Evolutionary conservation across 164 flowering plant species (phyloP).

Genomic region (Umbellularia californica): DNA sequence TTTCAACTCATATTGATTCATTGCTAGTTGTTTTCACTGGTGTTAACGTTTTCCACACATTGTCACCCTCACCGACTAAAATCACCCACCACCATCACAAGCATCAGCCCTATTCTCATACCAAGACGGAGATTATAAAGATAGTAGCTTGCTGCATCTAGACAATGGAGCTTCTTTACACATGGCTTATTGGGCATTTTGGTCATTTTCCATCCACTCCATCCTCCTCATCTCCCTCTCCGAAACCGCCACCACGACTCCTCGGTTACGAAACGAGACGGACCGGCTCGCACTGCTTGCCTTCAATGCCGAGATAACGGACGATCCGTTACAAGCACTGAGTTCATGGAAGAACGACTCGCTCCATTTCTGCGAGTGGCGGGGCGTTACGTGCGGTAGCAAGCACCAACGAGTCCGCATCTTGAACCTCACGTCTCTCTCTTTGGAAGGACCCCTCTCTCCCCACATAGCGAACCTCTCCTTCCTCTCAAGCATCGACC

Average conservation of each 20-base stretch:
- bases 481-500: slow-evolving; percentile 27
- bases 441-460: slow-evolving; percentile 26
- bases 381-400: background rate
- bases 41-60: too few relatives aligned
- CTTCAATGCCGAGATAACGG: too few relatives aligned
- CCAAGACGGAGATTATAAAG: too few relatives aligned
- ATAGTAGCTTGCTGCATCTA: too few relatives aligned
- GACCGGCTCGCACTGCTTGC: background rate
- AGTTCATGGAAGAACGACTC: background rate
- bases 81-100: too few relatives aligned
- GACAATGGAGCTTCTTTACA: too few relatives aligned
- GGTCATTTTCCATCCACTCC: background rate
- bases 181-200: too few relatives aligned
- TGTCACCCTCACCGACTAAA: too few relatives aligned
- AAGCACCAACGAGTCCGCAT: slow-evolving; percentile 15
- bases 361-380: background rate
- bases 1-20: too few relatives aligned
- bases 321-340: background rate
- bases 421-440: slow-evolving; percentile 11
- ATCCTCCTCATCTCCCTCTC: background rate
- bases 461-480: slow-evolving; percentile 41
- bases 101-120: too few relatives aligned
- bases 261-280: background rate
- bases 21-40: too few relatives aligned
- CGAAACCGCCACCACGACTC: background rate